Percentiles rank a stretch among this genome's conserved stretches.
Conservation (phyloP, 1,284 basidiomycete genomes). For the Mycena citricolor region DNA sequence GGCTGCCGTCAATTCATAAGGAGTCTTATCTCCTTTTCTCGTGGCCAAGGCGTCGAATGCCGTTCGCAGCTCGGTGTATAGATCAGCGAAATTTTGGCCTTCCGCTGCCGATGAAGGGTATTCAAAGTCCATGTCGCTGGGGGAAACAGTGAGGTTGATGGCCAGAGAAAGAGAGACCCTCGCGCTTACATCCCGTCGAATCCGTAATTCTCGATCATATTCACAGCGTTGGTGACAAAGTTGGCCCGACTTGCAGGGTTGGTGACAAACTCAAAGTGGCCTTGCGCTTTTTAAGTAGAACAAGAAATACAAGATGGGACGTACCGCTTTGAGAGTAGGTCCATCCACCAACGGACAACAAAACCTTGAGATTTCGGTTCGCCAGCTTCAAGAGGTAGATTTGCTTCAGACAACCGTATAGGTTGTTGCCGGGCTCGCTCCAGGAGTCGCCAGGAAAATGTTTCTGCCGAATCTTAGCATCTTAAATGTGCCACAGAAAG, state of each 20-base stretch:
- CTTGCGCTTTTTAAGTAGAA: constrained; percentile 25
- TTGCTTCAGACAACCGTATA: constrained; percentile 89
- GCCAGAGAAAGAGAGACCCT: not conserved
- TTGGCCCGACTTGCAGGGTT: constrained; percentile 52
- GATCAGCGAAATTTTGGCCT: constrained; percentile 59
- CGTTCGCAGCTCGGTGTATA: constrained; percentile 55
- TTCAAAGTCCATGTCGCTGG: constrained; percentile 61
- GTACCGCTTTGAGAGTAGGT: constrained; percentile 63
- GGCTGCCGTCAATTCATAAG: constrained; percentile 60
- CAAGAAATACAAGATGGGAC: constrained; percentile 1
- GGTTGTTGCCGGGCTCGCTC: constrained; percentile 66
- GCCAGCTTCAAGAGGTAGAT: constrained; percentile 73
- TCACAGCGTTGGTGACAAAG: constrained; percentile 74
- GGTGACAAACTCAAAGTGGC: constrained; percentile 66
- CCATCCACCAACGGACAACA: constrained; percentile 78
- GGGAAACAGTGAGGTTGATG: not conserved
- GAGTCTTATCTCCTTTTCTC: constrained; percentile 57
- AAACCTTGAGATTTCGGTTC: constrained; percentile 75
- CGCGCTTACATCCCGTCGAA: constrained; percentile 76
- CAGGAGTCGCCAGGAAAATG: constrained; percentile 64
- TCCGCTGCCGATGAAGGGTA: constrained; percentile 52
- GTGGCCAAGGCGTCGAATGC: constrained; percentile 52
- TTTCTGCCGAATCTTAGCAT: constrained; percentile 45
- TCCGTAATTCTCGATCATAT: constrained; percentile 82
- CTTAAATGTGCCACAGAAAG: not conserved